Evolutionary conservation across 2,329 filamentous ascomycete species (phyloP), one percentile per base, ranked within the genome.

Genomic region (Claviceps sp.): DNA sequence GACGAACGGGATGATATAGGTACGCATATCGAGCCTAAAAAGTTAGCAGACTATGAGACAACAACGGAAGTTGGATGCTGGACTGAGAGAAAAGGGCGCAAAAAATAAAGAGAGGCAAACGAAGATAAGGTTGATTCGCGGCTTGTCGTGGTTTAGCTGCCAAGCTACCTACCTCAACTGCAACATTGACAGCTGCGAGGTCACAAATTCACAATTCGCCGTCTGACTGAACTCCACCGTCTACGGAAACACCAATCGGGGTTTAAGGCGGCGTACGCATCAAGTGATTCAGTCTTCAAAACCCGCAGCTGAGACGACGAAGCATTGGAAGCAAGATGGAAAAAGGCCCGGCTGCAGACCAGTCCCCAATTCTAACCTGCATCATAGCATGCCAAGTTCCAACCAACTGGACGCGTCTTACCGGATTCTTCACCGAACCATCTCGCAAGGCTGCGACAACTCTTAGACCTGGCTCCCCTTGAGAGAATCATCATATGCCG

Each of bases 371-470:
- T 34, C 30, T 34, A 34, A 34, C 9, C 26, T 34, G 30, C 30
- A 34, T 34, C n/a, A 48, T 37, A 40, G 37, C 20, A 41, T 41
- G 44, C 8, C 11, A 18, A 18, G 14, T 34, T 4, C 24, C 30
- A 34, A 34, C 30, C 30, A 34, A 11, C 42, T 22, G 18, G 8
- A 30, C 43, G 40, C 37, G 14, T 48, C 30, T 49, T 40, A 9
- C 50, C 46, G 38, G 11, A 49, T 49, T 52, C 13, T 26, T 49
- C 46, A 52, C 51, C 51, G 51, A 52, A 34, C 30, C 30, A 34
- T 34, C 30, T 6, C 24, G 14, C 16, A 37, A 37, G 13, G 20
- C 16, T 38, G 24, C 4, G 48, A 18, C 30, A 50, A 22, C 40
- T 34, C 9, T 34, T 37, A 44, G 26, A 24, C 13, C 24, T 14